Evolutionary conservation across 441 rosid genomes (phyloP).

Genomic region (Corymbia citriodora): DNA sequence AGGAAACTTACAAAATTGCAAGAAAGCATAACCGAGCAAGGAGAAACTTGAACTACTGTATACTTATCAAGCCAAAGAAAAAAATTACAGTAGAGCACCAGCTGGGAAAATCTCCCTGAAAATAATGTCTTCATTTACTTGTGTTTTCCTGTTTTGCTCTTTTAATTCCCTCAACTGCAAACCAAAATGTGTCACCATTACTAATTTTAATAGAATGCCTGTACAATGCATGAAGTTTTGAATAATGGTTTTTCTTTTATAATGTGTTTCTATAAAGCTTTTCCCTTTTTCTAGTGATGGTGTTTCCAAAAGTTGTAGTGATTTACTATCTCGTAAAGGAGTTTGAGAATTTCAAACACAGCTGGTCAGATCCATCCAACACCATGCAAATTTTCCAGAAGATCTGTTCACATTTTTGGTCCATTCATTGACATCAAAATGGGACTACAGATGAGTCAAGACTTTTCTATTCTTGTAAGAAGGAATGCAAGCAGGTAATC

Average conservation of each 20-base stretch:
- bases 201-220: not conserved
- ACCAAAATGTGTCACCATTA: not conserved
- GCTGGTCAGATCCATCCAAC: not conserved
- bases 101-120: not conserved
- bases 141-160: not conserved
- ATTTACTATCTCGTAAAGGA: not conserved
- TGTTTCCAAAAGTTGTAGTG: not conserved
- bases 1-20: not conserved
- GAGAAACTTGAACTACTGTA: not conserved
- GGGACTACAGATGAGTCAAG: not conserved
- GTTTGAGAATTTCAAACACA: not conserved
- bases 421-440: not conserved
- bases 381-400: not conserved
- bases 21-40: not conserved
- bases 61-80: not conserved
- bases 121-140: not conserved
- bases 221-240: not conserved
- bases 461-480: not conserved
- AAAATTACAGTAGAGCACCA: not conserved
- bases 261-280: not conserved
- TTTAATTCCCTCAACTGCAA: not conserved
- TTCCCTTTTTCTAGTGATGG: not conserved
- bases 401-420: not conserved
- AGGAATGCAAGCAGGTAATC: not conserved
- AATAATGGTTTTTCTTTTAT: not conserved